Base-by-base conservation (phyloP, 495 filamentous ascomycete genomes). In the Xylaria venustula region DNA sequence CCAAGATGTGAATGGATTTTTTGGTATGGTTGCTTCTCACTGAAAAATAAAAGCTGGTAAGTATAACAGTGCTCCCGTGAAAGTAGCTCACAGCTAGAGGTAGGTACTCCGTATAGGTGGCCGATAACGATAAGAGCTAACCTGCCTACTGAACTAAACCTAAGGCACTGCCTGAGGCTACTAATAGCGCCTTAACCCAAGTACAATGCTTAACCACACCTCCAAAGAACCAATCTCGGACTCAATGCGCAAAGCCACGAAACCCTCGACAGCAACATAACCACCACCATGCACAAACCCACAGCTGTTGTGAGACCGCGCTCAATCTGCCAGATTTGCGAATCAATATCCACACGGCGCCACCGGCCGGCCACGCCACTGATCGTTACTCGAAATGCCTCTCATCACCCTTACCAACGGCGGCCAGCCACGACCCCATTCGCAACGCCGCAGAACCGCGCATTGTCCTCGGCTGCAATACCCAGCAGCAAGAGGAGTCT, bases 261-360 rank as follows among this genome's bases (percentile, higher is more conserved):
- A 36, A 15, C 14, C 6, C 2, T 7, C 34, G 17, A 22, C 20
- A 19, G 28, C 54, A 19, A 25, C 19, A 47, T 22, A 20, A 22
- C 28, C 25, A 14, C 26, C 57, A 19, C 25, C 25, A 67, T 71
- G 64, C 55, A 61, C 46, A 64, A 64, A 42, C 37, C 67, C 12
- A 37, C 30, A 2, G 50, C 37, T 19, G n/a, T 69, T 20, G 48
- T 54, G 45, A 66, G 62, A 22, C 36, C 59, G 37, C 66, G 44
- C 36, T 42, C 62, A 0, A 54, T 71, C 9, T 69, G 69, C 28
- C 69, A 69, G 25, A 69, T 71, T 11, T 71, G 69, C 58, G 64
- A 69, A 19, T 67, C 63, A n/a, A 61, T 67, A 26, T 50, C 62
- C 4, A 34, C 54, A 25, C 64, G 52, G 12, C 67, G 64, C 23